These are phyloP conservation scores for Tulasnella calospora DNA, from an alignment of 768 basidiomycete genomes.

Conservation along the genomic window DNA sequence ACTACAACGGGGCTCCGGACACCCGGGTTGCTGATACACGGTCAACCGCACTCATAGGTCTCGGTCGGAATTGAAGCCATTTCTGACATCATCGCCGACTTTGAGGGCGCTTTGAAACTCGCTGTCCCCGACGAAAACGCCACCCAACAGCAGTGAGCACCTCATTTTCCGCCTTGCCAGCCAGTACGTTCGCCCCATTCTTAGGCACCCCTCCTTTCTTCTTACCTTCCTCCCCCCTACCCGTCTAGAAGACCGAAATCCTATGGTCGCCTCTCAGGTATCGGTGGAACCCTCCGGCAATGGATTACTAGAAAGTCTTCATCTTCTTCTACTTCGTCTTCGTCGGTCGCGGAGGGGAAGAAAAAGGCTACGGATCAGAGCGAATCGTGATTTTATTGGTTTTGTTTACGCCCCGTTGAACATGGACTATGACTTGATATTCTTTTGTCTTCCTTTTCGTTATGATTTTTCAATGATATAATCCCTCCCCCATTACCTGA, in stretches of 20 bases:
- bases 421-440: background rate
- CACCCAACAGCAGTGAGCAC: constrained; percentile 5
- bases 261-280: background rate
- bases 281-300: background rate
- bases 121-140: constrained; percentile 22
- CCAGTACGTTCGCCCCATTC: background rate
- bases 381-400: background rate
- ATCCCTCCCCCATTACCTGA: no score
- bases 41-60: background rate
- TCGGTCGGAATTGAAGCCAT: constrained; percentile 26
- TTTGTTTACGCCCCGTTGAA: background rate
- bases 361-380: background rate
- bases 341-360: background rate
- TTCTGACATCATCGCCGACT: constrained; percentile 26
- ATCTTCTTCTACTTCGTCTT: background rate
- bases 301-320: background rate
- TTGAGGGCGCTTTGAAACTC: constrained; percentile 8
- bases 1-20: background rate
- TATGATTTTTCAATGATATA: background rate
- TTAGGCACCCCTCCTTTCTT: background rate
- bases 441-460: background rate
- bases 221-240: background rate
- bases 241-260: background rate
- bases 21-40: background rate
- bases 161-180: background rate